Percentiles rank a stretch among this genome's conserved stretches.
Evolutionary conservation across 306 rosid genomes (phyloP).

Genomic region (Corylus americana): DNA sequence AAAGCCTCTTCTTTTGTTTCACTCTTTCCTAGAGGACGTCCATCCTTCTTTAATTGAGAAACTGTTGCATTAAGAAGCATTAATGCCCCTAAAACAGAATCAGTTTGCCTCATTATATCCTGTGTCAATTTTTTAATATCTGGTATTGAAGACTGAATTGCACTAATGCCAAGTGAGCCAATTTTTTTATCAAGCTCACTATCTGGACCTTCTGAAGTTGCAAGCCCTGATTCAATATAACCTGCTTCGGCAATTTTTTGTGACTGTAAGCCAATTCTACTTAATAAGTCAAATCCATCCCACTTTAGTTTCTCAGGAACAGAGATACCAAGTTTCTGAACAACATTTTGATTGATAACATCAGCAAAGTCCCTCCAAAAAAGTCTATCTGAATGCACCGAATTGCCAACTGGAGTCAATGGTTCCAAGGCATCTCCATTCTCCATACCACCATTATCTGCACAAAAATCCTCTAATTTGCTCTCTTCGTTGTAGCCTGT

Average conservation of each 20-base stretch:
- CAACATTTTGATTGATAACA: slow-evolving; percentile 64
- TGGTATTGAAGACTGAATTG: slow-evolving; percentile 66
- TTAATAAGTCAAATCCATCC: slow-evolving; percentile 85
- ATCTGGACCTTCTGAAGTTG: slow-evolving; percentile 55
- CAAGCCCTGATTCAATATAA: slow-evolving; percentile 89
- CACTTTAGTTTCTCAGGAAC: slow-evolving; percentile 76
- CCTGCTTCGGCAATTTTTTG: slow-evolving; percentile 65
- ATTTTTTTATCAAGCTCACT: slow-evolving; percentile 39
- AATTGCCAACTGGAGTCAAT: slow-evolving; percentile 35
- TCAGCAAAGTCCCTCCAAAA: slow-evolving; percentile 82
- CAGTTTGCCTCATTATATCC: slow-evolving; percentile 82
- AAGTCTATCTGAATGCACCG: slow-evolving; percentile 52
- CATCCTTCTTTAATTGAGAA: slow-evolving; percentile 66
- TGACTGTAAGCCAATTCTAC: slow-evolving; percentile 76
- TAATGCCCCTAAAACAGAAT: slow-evolving; percentile 83
- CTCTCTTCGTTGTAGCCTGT: slow-evolving; percentile 27
- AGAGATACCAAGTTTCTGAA: slow-evolving; percentile 74
- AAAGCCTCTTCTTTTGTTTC: slow-evolving; percentile 40
- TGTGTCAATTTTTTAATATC: slow-evolving; percentile 73
- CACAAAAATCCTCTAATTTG: slow-evolving; percentile 35
- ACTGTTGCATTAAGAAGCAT: slow-evolving; percentile 85
- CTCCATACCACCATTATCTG: slow-evolving; percentile 32
- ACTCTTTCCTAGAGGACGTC: slow-evolving; percentile 39
- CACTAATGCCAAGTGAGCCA: slow-evolving; percentile 45
- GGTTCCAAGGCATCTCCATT: slow-evolving; percentile 41